Conservation (phyloP, 169 alveolate species). For the Prorocentrum cordatum region DNA sequence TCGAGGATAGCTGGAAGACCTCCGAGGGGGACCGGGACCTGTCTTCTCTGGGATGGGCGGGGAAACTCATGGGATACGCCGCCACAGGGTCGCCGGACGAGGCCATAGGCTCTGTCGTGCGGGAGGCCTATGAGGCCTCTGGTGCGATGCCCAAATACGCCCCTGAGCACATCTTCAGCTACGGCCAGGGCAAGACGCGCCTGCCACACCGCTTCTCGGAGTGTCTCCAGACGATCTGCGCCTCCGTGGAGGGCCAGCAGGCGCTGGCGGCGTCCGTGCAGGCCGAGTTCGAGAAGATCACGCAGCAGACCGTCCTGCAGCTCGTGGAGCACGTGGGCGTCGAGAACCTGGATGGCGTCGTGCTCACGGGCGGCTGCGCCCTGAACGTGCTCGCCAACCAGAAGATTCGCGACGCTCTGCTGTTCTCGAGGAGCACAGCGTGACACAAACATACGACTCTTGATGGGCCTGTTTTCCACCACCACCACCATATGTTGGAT, state of each 20-base stretch:
- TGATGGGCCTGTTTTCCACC: too few species aligned
- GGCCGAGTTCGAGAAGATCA: constrained; percentile 1
- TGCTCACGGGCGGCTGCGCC: constrained; percentile 33
- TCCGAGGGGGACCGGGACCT: background rate
- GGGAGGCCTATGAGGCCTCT: background rate
- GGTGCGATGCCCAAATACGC: background rate
- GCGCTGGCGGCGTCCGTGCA: constrained; percentile 19
- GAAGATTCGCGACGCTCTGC: background rate
- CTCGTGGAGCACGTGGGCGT: background rate
- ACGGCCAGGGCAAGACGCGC: background rate
- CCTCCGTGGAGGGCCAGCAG: constrained; percentile 7
- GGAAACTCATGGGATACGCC: constrained; percentile 66
- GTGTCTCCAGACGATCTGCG: background rate
- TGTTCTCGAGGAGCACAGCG: too few species aligned
- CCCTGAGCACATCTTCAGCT: background rate
- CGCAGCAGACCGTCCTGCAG: background rate
- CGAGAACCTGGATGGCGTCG: constrained; percentile 8
- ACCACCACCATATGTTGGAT: too few species aligned
- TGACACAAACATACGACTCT: too few species aligned
- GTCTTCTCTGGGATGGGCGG: constrained; percentile 9
- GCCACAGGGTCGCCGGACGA: constrained; percentile 2
- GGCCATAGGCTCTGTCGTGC: background rate
- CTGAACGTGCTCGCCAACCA: constrained; percentile 33
- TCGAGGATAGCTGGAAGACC: background rate
- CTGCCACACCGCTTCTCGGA: background rate